Evolutionary conservation across 306 rosid genomes (phyloP).

Genomic region (Cicer bijugum): DNA sequence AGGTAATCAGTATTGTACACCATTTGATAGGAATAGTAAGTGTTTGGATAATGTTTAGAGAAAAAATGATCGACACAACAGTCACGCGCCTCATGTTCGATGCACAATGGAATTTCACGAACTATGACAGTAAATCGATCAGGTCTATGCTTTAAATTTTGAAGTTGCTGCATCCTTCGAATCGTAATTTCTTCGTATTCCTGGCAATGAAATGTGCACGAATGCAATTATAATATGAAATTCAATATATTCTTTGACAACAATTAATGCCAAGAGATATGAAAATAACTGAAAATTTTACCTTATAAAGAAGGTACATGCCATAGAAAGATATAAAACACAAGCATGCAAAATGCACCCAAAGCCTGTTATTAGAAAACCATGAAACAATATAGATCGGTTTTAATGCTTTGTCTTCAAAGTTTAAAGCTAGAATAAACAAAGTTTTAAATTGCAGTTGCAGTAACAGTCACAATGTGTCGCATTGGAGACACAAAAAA

Average conservation of each 20-base stretch:
- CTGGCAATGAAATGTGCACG: conserved; percentile 54
- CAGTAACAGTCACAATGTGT: not conserved
- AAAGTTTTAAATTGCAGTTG: not conserved
- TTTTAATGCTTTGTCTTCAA: not conserved
- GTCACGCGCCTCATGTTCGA: conserved; percentile 63
- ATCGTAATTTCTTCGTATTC: conserved; percentile 76
- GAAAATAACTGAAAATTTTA: conserved; percentile 45
- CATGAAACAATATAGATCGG: conserved; percentile 35
- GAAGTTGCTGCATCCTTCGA: conserved; percentile 67
- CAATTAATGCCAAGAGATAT: conserved; percentile 8
- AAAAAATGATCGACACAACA: conserved; percentile 79
- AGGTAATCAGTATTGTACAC: conserved; percentile 63
- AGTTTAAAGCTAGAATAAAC: not conserved
- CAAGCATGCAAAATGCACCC: conserved; percentile 85
- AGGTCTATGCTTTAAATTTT: conserved; percentile 62
- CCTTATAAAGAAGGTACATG: conserved; percentile 76
- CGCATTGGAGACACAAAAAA: not conserved
- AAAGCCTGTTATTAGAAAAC: conserved; percentile 68
- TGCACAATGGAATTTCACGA: conserved; percentile 81
- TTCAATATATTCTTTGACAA: conserved; percentile 13
- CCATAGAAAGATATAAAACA: conserved; percentile 87
- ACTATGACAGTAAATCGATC: conserved; percentile 80
- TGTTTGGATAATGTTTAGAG: conserved; percentile 66
- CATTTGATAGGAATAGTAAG: conserved; percentile 73
- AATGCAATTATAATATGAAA: conserved; percentile 40